These are phyloP conservation scores for Asterella californica DNA, from an alignment of 225 moss, liverwort and hornwort species.

Conservation along the genomic window DNA sequence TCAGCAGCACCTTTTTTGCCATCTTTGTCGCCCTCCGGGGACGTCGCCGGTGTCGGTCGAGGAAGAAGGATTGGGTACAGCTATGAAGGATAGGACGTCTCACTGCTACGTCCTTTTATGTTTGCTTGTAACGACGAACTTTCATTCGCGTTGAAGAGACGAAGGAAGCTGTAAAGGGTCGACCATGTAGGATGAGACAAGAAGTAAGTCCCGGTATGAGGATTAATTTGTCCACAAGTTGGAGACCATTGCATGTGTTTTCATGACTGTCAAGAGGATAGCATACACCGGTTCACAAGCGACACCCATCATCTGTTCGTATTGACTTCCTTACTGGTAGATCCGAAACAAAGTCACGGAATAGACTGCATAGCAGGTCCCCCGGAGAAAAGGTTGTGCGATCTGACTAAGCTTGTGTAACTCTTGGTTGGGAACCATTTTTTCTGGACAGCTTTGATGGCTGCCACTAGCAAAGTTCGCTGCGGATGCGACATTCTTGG, in stretches of 20 bases:
- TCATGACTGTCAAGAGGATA: neutral
- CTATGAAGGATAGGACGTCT: neutral
- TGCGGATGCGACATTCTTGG: too few relatives aligned
- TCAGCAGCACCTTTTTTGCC: neutral
- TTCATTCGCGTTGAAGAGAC: neutral
- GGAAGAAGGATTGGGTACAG: neutral
- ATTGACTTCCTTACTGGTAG: neutral
- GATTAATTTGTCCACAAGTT: neutral
- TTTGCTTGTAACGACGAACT: neutral
- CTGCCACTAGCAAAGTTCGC: too few relatives aligned
- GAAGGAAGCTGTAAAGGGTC: neutral
- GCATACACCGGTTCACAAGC: neutral
- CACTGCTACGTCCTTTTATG: neutral
- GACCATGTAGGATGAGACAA: neutral
- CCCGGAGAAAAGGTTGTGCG: neutral
- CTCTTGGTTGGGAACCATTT: too few relatives aligned
- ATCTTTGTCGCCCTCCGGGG: neutral
- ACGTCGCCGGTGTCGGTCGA: neutral
- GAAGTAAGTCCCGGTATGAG: neutral
- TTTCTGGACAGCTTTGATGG: too few relatives aligned
- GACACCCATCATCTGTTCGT: too few relatives aligned
- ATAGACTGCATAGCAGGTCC: neutral
- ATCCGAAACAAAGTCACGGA: neutral
- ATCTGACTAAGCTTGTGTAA: neutral
- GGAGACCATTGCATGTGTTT: neutral